Evolutionary conservation across 129 eudicot species (phyloP).

Genomic region (Helianthus tuberosus): DNA sequence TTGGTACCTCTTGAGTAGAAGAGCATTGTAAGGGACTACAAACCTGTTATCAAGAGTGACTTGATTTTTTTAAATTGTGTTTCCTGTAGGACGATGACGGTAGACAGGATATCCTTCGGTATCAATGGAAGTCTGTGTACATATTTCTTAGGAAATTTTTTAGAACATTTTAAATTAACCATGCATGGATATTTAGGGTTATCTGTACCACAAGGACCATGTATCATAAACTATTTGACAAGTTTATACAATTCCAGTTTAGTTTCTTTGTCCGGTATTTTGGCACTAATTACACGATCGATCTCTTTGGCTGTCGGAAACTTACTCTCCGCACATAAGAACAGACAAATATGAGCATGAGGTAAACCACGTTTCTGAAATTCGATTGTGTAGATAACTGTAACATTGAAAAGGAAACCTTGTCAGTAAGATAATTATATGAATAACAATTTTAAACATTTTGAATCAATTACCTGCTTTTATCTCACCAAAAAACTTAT

Average conservation of each 20-base stretch:
- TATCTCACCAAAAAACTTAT: neutral
- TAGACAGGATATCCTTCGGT: neutral
- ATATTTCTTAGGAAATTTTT: conserved; percentile 4
- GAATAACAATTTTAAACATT: no score
- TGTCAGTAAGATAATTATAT: no score
- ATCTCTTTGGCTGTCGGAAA: neutral
- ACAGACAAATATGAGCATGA: conserved; percentile 28
- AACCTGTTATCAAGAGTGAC: neutral
- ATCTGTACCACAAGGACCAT: conserved; percentile 23
- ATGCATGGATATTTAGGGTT: neutral
- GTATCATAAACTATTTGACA: conserved; percentile 14
- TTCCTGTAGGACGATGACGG: neutral
- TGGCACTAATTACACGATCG: neutral
- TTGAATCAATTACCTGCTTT: neutral
- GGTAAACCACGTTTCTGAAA: conserved; percentile 31
- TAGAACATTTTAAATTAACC: neutral
- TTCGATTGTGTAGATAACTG: neutral
- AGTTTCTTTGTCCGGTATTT: conserved; percentile 13
- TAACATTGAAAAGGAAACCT: no score
- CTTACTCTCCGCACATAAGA: neutral
- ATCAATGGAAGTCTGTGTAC: neutral
- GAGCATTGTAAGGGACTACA: neutral
- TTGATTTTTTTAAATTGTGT: neutral
- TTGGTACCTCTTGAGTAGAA: neutral
- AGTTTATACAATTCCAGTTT: neutral